Base-by-base conservation (phyloP, 768 basidiomycete genomes). In the Daedaleopsis sinensis region DNA sequence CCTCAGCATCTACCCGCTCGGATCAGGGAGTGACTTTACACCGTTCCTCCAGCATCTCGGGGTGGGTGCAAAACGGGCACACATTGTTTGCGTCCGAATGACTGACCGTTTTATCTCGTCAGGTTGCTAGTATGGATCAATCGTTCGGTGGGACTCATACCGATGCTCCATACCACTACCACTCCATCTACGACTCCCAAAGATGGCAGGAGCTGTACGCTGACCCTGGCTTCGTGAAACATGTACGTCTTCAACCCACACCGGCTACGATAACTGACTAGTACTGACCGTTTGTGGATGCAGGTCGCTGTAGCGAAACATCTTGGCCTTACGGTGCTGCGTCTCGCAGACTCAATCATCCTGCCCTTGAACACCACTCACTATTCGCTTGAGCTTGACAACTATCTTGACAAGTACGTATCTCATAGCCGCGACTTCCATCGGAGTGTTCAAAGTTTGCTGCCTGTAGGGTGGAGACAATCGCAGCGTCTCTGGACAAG, bases 1-100 rank as follows among this genome's bases (percentile, higher is more conserved):
- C 6, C 52, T 76, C 11, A 82, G 80, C 21, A 73, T 94, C 47
- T 32, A 37, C 0, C 83, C 91, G 16, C 76, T 94, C 21, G 93
- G 93, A 47, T 91, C 88, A 55, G 93, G 93, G 24, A 93, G 91
- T 59, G 96, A 98, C 73, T 98, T 81, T 65, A 97, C 96, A 1
- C 89, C 93, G 13, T 97, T 98, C 79, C 74, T 98, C 68, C 93
- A 98, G 73, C 79, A 86, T 39, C 79, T 88, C 58, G 90, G 90
- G 3, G 82, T 90, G 55, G 76, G 84, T 50, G 62, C 67, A 10
- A 59, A 5, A 67, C 21, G 10, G 16, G 3, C 11, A 48, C 27
- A 2, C 73, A 58, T 62, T 10, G 66, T 74, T 13, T 2, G 27
- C 16, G n/a, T 18, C n/a, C 35, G 9, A 42, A 52, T 61, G n/a